A percentile compares a stretch with the other conserved stretches of the same genome.
Conservation (phyloP, 805 yeast species). For the Helenozyma baotianmanensis region DNA sequence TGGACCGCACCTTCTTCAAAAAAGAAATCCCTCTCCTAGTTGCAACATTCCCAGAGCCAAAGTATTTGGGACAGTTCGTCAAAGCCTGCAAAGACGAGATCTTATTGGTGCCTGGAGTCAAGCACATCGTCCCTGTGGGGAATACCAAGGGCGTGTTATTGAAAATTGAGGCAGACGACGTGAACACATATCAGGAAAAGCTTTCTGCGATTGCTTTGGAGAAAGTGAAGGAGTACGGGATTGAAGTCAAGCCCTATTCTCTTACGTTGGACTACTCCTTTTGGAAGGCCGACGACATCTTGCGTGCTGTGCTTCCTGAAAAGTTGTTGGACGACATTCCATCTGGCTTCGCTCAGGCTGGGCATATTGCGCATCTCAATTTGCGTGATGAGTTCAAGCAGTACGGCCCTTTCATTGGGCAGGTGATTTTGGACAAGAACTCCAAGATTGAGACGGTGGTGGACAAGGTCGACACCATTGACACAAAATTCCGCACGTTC, state of each 20-base stretch:
- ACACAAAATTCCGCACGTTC: constrained; percentile 85
- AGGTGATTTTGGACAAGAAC: constrained; percentile 85
- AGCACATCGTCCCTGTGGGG: constrained; percentile 52
- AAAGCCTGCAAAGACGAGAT: constrained; percentile 55
- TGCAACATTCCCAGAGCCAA: constrained; percentile 67
- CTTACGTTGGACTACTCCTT: constrained; percentile 63
- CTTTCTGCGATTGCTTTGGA: constrained; percentile 41
- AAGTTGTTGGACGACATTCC: constrained; percentile 70
- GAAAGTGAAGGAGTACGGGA: constrained; percentile 44
- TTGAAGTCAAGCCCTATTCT: constrained; percentile 47
- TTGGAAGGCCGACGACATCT: constrained; percentile 89
- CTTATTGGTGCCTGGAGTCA: constrained; percentile 64
- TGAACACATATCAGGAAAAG: constrained; percentile 32
- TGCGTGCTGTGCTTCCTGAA: constrained; percentile 73
- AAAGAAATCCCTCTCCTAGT: constrained; percentile 57
- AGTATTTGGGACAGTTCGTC: constrained; percentile 54
- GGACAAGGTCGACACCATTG: constrained; percentile 83
- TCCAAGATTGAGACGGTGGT: constrained; percentile 82
- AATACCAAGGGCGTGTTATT: constrained; percentile 55
- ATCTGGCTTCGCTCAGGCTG: constrained; percentile 86
- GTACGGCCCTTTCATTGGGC: constrained; percentile 76
- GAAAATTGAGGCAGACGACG: constrained; percentile 42
- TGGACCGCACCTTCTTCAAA: constrained; percentile 65
- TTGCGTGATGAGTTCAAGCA: constrained; percentile 80
- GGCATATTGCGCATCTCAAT: constrained; percentile 93